Evolutionary conservation across 495 filamentous ascomycete species (phyloP).

Genomic region (Mycothermus thermophilus): DNA sequence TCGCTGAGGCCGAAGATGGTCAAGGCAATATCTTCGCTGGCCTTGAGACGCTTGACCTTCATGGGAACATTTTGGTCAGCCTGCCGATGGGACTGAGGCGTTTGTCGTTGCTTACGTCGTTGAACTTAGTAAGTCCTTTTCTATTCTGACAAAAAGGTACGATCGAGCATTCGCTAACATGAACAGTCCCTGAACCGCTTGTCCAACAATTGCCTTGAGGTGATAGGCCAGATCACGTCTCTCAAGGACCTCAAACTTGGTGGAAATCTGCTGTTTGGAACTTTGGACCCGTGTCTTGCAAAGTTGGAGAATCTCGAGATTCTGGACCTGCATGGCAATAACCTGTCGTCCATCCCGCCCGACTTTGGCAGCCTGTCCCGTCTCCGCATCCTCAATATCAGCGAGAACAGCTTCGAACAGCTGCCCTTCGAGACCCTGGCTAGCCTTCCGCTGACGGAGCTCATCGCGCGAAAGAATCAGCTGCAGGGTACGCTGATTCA

Average conservation of each 20-base stretch:
- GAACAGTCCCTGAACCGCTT: slow-evolving; percentile 76
- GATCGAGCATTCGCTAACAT: slow-evolving; percentile 3
- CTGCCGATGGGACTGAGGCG: slow-evolving; percentile 65
- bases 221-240: slow-evolving; percentile 53
- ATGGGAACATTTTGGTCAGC: slow-evolving; percentile 60
- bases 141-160: neutral
- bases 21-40: slow-evolving; percentile 69
- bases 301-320: slow-evolving; percentile 55
- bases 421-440: slow-evolving; percentile 57
- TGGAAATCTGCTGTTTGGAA: slow-evolving; percentile 59
- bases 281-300: slow-evolving; percentile 42
- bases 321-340: slow-evolving; percentile 71
- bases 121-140: slow-evolving; percentile 56
- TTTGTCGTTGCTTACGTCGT: slow-evolving; percentile 53
- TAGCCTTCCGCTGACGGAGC: slow-evolving; percentile 54
- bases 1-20: slow-evolving; percentile 46
- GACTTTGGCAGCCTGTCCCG: slow-evolving; percentile 47
- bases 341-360: slow-evolving; percentile 58
- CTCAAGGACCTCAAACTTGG: slow-evolving; percentile 71
- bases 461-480: slow-evolving; percentile 67
- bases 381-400: slow-evolving; percentile 60
- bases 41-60: slow-evolving; percentile 68
- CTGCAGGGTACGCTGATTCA: slow-evolving; percentile 59
- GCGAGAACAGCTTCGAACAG: slow-evolving; percentile 55
- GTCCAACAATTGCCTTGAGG: slow-evolving; percentile 50